These are phyloP conservation scores for Solanum hybrid DNA, from an alignment of 305 asterid species.

Conservation along the genomic window DNA sequence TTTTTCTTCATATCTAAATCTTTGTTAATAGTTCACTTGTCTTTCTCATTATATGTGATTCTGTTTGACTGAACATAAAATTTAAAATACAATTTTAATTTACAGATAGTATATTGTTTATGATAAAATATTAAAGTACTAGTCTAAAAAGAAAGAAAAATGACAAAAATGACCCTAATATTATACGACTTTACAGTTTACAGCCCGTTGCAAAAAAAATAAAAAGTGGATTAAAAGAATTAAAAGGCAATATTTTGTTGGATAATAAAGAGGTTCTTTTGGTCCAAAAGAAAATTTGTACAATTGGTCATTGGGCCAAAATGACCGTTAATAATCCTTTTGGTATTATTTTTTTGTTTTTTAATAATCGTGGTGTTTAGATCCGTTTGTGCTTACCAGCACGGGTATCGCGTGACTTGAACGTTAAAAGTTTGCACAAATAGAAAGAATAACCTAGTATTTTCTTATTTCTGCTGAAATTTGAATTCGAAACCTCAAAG, in stretches of 20 bases:
- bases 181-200: neutral
- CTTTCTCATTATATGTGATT: neutral
- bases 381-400: accelerated
- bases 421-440: neutral
- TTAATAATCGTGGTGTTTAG: neutral
- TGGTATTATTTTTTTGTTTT: neutral
- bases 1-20: neutral
- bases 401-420: neutral
- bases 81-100: neutral
- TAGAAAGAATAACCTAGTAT: neutral
- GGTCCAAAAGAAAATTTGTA: neutral
- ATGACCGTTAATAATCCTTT: neutral
- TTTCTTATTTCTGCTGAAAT: neutral
- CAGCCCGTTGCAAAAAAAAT: neutral
- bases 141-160: neutral
- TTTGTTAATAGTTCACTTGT: neutral
- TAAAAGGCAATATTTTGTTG: neutral
- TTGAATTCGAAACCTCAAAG: neutral
- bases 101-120: neutral
- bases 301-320: neutral
- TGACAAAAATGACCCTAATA: neutral
- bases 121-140: neutral
- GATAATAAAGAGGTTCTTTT: neutral
- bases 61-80: neutral
- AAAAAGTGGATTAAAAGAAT: neutral